Evolutionary conservation across 192 early-diverging fungal species (phyloP), one percentile per base, ranked within the genome.

Genomic region (Funneliformis geosporum): DNA sequence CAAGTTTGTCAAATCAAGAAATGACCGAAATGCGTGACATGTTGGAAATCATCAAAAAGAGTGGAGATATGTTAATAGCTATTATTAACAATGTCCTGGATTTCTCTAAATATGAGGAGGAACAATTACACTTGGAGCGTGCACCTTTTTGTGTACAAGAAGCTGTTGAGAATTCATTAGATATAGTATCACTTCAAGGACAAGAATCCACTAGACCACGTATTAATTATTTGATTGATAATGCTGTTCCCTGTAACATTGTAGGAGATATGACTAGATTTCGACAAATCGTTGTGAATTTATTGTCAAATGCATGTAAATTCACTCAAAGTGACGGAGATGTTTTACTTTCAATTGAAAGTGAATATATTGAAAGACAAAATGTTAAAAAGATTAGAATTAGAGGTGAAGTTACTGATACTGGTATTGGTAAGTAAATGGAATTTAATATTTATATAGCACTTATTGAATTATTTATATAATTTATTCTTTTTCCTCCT

Each of bases 41-140:
- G 71, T 50, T 73, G 14, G 84, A 85, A 59, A 85, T 80, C 38
- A 85, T 85, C n/a, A 82, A 83, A 64, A 81, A 82, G 8, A 85
- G 84, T 42, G 84, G 84, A 0, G 82, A 85, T 66, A 82, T 83
- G 27, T 43, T 85, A 25, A 85, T 85, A 78, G 82, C 84, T 1
- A 83, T 96, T 38, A 89, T 96, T 72, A 90, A 96, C 82, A 91
- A 93, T 80, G 90, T 96, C 75, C 81, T 95, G 28, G 95, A 95
- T 70, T 85, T 93, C 69, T 92, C 91, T 60, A 94, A 93, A 88
- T 90, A 94, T 33, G 95, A 96, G 78, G 91, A 94, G 18, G 93
- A 92, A 40, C 90, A 92, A 38, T 85, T 96, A 79, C 89, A 84
- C 59, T 80, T 95, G 0, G 89, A 92, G 68, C 83, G 81, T 7